Conservation (phyloP, 2,329 filamentous ascomycete genomes). For the Curvularia lunata region DNA sequence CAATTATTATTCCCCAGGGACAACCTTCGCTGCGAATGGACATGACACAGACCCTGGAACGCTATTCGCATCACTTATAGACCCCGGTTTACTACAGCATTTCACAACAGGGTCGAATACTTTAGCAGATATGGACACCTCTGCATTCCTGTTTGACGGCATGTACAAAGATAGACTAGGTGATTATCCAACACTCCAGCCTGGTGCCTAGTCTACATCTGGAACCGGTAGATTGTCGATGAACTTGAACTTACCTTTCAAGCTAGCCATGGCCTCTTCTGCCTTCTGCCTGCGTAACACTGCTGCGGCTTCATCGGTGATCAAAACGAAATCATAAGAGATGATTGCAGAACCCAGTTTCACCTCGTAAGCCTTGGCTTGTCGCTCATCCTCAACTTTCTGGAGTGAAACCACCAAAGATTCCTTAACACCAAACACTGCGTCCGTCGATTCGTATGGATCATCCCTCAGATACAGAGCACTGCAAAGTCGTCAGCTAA, state of each 20-base stretch:
- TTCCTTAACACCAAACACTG: neutral
- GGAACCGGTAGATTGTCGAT: neutral
- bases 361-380: neutral
- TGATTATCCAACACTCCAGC: neutral
- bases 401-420: neutral
- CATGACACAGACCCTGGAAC: neutral
- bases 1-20: neutral
- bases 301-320: neutral
- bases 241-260: neutral
- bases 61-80: neutral
- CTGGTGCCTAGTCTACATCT: neutral
- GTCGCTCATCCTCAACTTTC: neutral
- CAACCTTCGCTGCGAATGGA: neutral
- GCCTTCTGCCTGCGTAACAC: neutral
- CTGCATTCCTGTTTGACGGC: neutral
- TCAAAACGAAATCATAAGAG: neutral
- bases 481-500: neutral
- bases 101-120: neutral
- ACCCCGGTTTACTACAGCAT: neutral
- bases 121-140: neutral
- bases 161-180: neutral
- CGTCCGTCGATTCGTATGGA: neutral
- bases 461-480: neutral
- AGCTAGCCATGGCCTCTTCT: neutral
- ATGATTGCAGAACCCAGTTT: neutral